Evolutionary conservation across 2,329 filamentous ascomycete genomes (phyloP).

Genomic region (Hypomyces rosellus): DNA sequence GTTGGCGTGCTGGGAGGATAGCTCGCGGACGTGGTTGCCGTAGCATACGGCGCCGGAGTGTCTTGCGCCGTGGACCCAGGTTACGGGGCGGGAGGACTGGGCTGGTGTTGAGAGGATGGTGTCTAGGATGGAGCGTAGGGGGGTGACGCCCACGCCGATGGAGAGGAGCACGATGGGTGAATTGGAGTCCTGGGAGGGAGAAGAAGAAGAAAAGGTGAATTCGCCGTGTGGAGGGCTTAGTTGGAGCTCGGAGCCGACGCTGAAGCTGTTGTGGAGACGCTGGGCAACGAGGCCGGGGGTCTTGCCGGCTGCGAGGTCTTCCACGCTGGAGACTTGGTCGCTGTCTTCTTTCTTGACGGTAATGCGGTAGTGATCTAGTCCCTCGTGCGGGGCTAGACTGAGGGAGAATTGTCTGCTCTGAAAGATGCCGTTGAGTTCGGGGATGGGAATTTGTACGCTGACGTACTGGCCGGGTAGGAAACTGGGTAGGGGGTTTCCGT

Average conservation of each 20-base stretch:
- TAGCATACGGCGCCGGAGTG: conserved; percentile 50
- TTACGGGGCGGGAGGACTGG: conserved; percentile 39
- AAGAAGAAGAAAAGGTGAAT: background rate
- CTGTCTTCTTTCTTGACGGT: conserved; percentile 62
- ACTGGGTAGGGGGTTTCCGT: conserved; percentile 48
- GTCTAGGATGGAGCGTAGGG: conserved; percentile 60
- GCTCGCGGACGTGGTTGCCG: conserved; percentile 41
- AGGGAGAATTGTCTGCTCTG: conserved; percentile 74
- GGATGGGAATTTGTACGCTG: conserved; percentile 56
- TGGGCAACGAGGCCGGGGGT: conserved; percentile 48
- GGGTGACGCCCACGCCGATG: conserved; percentile 62
- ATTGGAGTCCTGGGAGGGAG: conserved; percentile 28
- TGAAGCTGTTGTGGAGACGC: conserved; percentile 41
- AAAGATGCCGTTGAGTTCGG: conserved; percentile 48
- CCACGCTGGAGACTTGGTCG: conserved; percentile 16
- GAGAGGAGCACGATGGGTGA: conserved; percentile 59
- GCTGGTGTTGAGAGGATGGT: conserved; percentile 31
- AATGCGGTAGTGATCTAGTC: conserved; percentile 60
- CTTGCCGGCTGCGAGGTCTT: conserved; percentile 28
- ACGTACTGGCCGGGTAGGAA: conserved; percentile 70
- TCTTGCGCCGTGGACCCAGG: conserved; percentile 57
- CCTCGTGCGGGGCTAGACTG: conserved; percentile 46
- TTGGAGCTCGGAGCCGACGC: conserved; percentile 47
- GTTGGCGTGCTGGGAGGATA: conserved; percentile 31
- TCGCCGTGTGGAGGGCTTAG: conserved; percentile 45